Conservation (phyloP, 2,329 filamentous ascomycete genomes). For the Dothideomycetes sp. region DNA sequence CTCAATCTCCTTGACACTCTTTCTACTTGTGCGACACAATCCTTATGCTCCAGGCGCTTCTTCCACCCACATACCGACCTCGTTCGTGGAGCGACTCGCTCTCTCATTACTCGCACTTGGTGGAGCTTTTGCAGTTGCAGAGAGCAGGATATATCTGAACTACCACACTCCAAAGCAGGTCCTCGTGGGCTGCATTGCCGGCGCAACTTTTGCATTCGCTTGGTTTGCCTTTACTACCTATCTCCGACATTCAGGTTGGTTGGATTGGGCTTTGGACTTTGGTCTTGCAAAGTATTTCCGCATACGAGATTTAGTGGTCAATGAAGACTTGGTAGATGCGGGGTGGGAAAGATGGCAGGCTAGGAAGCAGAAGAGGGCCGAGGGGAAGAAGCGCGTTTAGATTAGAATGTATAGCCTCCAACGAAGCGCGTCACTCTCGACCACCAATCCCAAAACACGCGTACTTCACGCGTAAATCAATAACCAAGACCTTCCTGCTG, state of each 20-base stretch:
- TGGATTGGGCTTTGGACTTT: constrained; percentile 62
- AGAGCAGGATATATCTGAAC: constrained; percentile 77
- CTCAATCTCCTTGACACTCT: constrained; percentile 70
- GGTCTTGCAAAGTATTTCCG: constrained; percentile 55
- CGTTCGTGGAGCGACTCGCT: constrained; percentile 47
- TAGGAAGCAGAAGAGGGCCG: constrained; percentile 25
- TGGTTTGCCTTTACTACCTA: constrained; percentile 72
- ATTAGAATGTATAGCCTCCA: too few relatives aligned
- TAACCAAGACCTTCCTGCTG: too few relatives aligned
- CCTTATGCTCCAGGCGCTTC: constrained; percentile 37
- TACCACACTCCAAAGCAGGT: constrained; percentile 91
- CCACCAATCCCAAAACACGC: neutral
- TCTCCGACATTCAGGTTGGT: constrained; percentile 54
- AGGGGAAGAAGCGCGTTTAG: too few relatives aligned
- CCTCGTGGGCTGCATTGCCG: constrained; percentile 63
- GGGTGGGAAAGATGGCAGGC: constrained; percentile 90
- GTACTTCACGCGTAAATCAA: too few relatives aligned
- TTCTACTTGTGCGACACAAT: constrained; percentile 70
- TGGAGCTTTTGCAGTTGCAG: constrained; percentile 48
- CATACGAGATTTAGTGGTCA: constrained; percentile 71
- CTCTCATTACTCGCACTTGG: constrained; percentile 32
- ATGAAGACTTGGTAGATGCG: constrained; percentile 80
- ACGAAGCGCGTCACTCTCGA: neutral
- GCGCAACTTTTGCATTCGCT: constrained; percentile 54
- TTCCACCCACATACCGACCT: constrained; percentile 43